phyloP scores from a whole-genome alignment of 2,329 filamentous ascomycete species.

The Chaetomiaceae sp. region DNA sequence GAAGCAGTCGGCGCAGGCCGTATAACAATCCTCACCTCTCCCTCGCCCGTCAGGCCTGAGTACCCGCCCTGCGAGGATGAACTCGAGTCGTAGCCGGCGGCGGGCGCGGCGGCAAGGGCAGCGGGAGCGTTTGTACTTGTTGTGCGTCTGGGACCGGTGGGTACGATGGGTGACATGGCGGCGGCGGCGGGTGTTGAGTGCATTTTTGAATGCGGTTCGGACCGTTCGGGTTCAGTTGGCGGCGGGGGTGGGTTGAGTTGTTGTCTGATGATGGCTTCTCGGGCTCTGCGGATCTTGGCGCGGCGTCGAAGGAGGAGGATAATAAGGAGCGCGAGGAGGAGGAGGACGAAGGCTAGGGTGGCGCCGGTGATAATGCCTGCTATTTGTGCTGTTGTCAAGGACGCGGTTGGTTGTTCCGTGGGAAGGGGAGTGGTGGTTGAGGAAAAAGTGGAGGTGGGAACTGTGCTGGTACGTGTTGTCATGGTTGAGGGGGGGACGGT shows the following conservation, averaged over 20 bases:
- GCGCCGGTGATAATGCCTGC: conserved; percentile 29
- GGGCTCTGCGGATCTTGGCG: conserved; percentile 15
- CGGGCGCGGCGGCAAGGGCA: no score
- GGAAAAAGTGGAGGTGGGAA: neutral
- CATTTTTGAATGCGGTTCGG: neutral
- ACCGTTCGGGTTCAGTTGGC: neutral
- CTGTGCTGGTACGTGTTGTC: neutral
- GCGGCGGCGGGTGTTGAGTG: neutral
- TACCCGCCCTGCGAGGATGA: conserved; percentile 9
- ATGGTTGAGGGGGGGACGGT: neutral
- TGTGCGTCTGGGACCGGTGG: neutral
- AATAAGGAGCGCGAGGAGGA: conserved; percentile 24
- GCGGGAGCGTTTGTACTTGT: no score
- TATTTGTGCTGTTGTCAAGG: conserved; percentile 24
- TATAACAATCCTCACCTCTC: conserved; percentile 33
- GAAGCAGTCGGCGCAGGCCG: conserved; percentile 20
- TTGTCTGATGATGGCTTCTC: neutral
- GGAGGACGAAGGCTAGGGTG: conserved; percentile 21
- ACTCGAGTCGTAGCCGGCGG: neutral
- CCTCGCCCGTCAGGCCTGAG: conserved; percentile 20
- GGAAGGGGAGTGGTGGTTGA: neutral
- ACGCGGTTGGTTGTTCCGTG: neutral
- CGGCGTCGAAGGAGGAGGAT: conserved; percentile 23
- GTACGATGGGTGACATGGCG: neutral
- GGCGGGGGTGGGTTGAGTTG: neutral